Evolutionary conservation across 805 yeast genomes (phyloP), one percentile per base, ranked within the genome.

Genomic region (Nakazawaea anatomiae): DNA sequence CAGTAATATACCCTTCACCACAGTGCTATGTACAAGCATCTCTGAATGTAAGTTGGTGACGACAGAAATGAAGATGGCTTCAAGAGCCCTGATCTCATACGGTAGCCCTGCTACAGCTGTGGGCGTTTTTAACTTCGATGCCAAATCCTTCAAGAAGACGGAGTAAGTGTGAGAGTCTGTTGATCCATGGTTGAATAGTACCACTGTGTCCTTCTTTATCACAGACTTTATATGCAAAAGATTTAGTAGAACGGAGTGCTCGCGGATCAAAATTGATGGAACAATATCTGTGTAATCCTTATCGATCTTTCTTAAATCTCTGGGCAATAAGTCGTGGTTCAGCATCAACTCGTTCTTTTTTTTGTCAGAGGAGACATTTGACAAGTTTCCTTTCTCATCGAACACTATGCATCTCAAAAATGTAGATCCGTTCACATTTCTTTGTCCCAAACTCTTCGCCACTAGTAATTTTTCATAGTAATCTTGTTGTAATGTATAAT

Each of bases 21-120:
- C 85, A 0, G 87, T 85, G 6, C 82, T 78, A 57, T 89, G 94
- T 5, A 88, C 89, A 58, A 85, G 85, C 87, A 91, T 82, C 62
- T 94, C 99, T 1, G 91, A 83, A 44, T 85, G 84, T 46, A 94
- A 69, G 54, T 89, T 87, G 1, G 87, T 76, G 39, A 89, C 76
- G 2, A 89, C 96, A 48, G 87, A 84, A 32, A 89, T 82, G 55
- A 94, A 77, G 7, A 94, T 86, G 0, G 95, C 83, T 61, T 94
- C 99, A 39, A 94, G 63, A 0, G 97, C 99, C 45, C 96, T 72
- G 61, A 91, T 83, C 62, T 94, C 99, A 65, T 90, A 94, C 0
- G 96, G 92, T 18, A 89, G 70, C 2, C 66, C 58, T 12, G 64
- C 65, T 4, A 57, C 60, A 12, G 66, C 67, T 4, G 65, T 62